Evolutionary conservation across 441 rosid species (phyloP).

Genomic region (Pelargonium citronellum): DNA sequence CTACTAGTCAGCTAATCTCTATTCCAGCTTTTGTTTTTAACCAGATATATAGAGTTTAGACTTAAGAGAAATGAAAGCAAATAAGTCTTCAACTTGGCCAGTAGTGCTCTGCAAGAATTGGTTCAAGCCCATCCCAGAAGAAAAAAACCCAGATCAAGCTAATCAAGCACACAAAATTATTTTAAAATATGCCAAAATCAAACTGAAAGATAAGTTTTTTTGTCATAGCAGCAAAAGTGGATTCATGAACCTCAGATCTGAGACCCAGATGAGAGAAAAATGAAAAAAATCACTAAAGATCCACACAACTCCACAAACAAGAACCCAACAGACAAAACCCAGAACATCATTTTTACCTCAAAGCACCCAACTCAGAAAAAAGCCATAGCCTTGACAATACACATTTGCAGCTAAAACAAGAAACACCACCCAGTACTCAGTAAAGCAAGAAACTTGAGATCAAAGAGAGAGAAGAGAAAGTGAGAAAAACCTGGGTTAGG

Average conservation of each 20-base stretch:
- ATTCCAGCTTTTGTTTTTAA: background rate
- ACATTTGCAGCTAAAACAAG: background rate
- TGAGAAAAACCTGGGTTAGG: constrained; percentile 17
- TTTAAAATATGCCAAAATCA: constrained; percentile 9
- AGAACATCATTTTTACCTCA: constrained; percentile 23
- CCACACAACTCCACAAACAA: constrained; percentile 22
- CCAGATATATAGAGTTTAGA: background rate
- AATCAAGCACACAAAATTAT: constrained; percentile 8
- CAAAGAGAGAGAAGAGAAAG: constrained; percentile 13
- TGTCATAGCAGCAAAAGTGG: constrained; percentile 13
- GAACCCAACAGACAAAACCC: constrained; percentile 26
- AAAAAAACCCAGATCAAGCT: constrained; percentile 24
- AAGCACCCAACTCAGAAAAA: constrained; percentile 14
- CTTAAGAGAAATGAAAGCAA: background rate
- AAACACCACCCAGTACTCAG: background rate
- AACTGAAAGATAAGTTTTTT: background rate
- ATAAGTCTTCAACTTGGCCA: background rate
- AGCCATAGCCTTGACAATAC: background rate
- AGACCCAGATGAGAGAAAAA: constrained; percentile 17
- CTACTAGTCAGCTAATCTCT: background rate
- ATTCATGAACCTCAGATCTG: constrained; percentile 30
- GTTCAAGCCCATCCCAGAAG: constrained; percentile 1
- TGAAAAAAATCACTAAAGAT: constrained; percentile 25
- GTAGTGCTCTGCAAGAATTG: background rate
- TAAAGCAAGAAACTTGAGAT: background rate